A percentile compares a stretch with the other conserved stretches of the same genome.
These are phyloP conservation scores for Sclerotinia nivalis DNA, from an alignment of 2,329 filamentous ascomycete species.

Conservation along the genomic window DNA sequence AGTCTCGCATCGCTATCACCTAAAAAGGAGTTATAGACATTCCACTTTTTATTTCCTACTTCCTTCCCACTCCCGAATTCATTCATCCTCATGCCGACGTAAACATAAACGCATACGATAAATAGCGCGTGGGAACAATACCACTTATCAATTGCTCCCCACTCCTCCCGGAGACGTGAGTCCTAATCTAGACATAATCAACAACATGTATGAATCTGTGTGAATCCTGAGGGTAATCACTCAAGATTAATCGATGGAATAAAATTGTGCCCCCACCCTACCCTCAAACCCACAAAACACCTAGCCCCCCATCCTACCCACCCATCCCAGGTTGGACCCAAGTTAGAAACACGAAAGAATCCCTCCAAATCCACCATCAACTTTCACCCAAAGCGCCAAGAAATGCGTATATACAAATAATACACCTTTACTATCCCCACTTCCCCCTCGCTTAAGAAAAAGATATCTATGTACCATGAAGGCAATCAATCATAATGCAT, in stretches of 20 bases:
- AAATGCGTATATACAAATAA: constrained; percentile 19
- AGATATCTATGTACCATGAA: constrained; percentile 9
- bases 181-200: background rate
- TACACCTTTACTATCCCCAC: constrained; percentile 4
- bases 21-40: too few relatives aligned
- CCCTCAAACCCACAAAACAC: background rate
- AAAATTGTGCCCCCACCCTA: background rate
- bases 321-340: background rate
- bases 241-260: background rate
- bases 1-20: too few relatives aligned
- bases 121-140: too few relatives aligned
- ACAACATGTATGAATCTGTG: background rate
- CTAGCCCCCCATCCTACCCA: background rate
- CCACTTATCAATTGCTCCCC: background rate
- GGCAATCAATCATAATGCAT: background rate
- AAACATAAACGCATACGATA: too few relatives aligned
- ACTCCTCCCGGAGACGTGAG: too few relatives aligned
- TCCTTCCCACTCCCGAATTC: too few relatives aligned
- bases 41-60: too few relatives aligned
- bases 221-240: background rate
- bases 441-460: background rate
- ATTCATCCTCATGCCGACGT: too few relatives aligned
- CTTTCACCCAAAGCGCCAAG: constrained; percentile 13
- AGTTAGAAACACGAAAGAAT: background rate
- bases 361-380: background rate